These are phyloP conservation scores for Neopestalotiopsis sp. DNA, from an alignment of 2,329 filamentous ascomycete species.

Conservation along the genomic window DNA sequence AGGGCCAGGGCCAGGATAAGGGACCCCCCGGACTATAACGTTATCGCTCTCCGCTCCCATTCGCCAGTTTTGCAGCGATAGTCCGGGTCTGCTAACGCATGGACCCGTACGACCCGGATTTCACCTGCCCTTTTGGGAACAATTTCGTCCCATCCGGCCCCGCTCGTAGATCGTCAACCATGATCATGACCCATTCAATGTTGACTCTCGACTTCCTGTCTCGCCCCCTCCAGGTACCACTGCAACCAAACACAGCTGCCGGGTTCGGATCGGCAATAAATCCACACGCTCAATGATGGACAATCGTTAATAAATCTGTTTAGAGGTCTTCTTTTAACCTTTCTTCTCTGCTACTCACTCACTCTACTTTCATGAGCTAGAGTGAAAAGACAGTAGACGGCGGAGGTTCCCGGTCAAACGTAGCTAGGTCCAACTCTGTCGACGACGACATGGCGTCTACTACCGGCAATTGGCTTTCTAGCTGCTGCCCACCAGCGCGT, in stretches of 20 bases:
- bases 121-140: slow-evolving; percentile 10
- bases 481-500: background rate
- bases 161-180: background rate
- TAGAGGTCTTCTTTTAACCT: background rate
- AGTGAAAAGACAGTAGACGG: background rate
- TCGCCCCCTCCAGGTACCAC: background rate
- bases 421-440: background rate
- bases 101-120: background rate
- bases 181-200: background rate
- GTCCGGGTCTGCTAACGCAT: slow-evolving; percentile 4
- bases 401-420: background rate
- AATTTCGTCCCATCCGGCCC: background rate
- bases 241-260: background rate
- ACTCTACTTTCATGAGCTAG: background rate
- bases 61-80: slow-evolving; percentile 1
- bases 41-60: slow-evolving; percentile 5
- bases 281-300: background rate
- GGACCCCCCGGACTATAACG: slow-evolving; percentile 16
- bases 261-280: background rate
- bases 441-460: background rate
- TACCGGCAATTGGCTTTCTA: background rate
- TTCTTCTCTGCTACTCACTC: background rate
- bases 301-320: background rate
- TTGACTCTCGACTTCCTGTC: background rate
- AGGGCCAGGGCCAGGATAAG: background rate